A percentile compares a stretch with the other conserved stretches of the same genome.
Evolutionary conservation across 2,329 filamentous ascomycete species (phyloP).

Genomic region (Pyrenochaeta sp.): DNA sequence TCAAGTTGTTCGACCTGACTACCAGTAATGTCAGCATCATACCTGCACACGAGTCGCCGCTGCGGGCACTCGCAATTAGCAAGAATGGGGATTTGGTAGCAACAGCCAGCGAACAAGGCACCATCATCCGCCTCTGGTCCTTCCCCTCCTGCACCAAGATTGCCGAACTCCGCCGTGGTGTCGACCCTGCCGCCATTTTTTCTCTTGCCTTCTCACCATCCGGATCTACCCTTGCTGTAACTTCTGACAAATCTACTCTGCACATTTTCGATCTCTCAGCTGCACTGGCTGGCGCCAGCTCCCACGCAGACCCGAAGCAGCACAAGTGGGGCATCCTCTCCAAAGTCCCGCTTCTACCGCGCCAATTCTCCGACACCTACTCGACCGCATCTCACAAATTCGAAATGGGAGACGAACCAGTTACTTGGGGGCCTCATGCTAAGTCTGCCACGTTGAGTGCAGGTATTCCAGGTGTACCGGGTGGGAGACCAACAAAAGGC

Average conservation of each 20-base stretch:
- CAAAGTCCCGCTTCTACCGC: slow-evolving; percentile 83
- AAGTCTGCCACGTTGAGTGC: slow-evolving; percentile 50
- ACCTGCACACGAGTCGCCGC: slow-evolving; percentile 81
- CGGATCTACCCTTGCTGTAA: slow-evolving; percentile 82
- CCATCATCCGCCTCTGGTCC: slow-evolving; percentile 84
- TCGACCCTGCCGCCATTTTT: slow-evolving; percentile 87
- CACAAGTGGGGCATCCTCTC: slow-evolving; percentile 85
- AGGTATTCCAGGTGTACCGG: slow-evolving; percentile 62
- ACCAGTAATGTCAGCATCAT: slow-evolving; percentile 91
- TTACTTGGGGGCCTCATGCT: slow-evolving; percentile 36
- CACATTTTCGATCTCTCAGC: slow-evolving; percentile 87
- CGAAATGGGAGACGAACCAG: slow-evolving; percentile 78
- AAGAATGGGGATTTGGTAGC: slow-evolving; percentile 82
- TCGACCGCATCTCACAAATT: slow-evolving; percentile 84
- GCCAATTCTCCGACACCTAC: slow-evolving; percentile 88
- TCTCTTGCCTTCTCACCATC: slow-evolving; percentile 88
- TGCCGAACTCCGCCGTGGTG: slow-evolving; percentile 84
- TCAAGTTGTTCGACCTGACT: slow-evolving; percentile 82
- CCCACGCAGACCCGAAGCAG: slow-evolving; percentile 27
- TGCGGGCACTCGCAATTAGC: slow-evolving; percentile 82
- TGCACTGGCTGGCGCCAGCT: slow-evolving; percentile 3
- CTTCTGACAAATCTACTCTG: slow-evolving; percentile 94
- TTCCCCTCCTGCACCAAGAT: slow-evolving; percentile 82
- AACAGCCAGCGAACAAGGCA: slow-evolving; percentile 92
- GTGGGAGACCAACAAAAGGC: slow-evolving; percentile 76